These are phyloP conservation scores for Cordyceps tenuipes DNA, from an alignment of 2,329 filamentous ascomycete genomes.

Conservation along the genomic window DNA sequence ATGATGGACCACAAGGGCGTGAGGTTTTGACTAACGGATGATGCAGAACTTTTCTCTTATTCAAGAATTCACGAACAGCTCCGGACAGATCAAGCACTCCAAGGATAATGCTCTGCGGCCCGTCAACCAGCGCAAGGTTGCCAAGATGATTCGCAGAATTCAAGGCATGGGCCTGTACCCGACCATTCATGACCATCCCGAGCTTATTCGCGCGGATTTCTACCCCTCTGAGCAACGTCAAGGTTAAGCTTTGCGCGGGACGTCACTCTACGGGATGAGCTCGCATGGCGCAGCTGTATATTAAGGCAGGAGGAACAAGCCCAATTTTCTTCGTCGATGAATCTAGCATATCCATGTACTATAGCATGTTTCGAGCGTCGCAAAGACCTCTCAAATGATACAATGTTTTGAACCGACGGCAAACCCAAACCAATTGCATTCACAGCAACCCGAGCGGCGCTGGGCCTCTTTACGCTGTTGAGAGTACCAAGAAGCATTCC, in stretches of 20 bases:
- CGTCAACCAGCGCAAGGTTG: slow-evolving; percentile 86
- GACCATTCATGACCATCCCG: slow-evolving; percentile 81
- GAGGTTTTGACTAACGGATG: background rate
- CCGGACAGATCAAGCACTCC: slow-evolving; percentile 77
- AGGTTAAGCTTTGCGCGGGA: background rate
- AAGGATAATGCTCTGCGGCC: slow-evolving; percentile 70
- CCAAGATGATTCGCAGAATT: slow-evolving; percentile 82
- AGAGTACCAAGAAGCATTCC: background rate
- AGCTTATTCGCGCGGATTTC: slow-evolving; percentile 51
- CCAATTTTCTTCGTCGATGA: background rate
- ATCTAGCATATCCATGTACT: slow-evolving; percentile 8
- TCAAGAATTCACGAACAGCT: slow-evolving; percentile 76
- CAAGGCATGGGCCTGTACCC: slow-evolving; percentile 90
- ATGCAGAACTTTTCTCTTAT: slow-evolving; percentile 83
- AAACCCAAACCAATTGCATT: background rate
- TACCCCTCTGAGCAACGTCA: slow-evolving; percentile 14
- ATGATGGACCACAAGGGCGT: background rate
- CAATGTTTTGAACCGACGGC: background rate
- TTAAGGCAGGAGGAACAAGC: background rate
- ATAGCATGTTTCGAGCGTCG: background rate
- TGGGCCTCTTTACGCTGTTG: background rate
- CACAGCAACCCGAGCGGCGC: background rate
- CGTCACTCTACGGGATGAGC: background rate
- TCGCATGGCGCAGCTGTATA: background rate
- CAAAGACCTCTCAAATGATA: background rate